Conservation (phyloP, 352 stramenopile genomes). For the Pythium sp. region DNA sequence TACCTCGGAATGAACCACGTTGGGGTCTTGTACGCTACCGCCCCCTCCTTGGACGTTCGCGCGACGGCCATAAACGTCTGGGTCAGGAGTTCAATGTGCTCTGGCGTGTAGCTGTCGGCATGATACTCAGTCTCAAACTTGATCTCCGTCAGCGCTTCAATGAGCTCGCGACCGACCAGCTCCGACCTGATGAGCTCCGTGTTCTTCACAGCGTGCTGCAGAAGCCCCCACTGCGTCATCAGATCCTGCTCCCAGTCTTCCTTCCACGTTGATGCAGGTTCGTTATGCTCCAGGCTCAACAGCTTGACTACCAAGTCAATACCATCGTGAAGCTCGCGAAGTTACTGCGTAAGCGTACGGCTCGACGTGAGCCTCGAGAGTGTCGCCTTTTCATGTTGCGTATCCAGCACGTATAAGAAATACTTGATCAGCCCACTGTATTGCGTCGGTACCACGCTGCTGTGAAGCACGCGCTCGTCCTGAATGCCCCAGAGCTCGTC, state of each 20-base stretch:
- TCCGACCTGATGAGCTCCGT: not conserved
- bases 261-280: not conserved
- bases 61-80: not conserved
- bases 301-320: not conserved
- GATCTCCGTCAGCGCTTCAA: constrained; percentile 5
- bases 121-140: not conserved
- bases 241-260: not conserved
- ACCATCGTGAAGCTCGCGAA: not conserved
- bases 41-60: not conserved
- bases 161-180: not conserved
- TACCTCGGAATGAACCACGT: constrained; percentile 1
- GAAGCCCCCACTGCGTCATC: not conserved
- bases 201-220: not conserved
- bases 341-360: not conserved
- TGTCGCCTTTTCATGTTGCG: not conserved
- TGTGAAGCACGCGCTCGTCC: not conserved
- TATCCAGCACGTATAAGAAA: not conserved
- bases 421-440: not conserved
- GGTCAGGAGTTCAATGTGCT: not conserved
- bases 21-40: not conserved
- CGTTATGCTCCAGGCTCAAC: not conserved
- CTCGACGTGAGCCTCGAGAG: not conserved
- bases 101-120: not conserved
- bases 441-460: not conserved
- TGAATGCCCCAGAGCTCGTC: not conserved